These are phyloP conservation scores for Solioccasus polychromus DNA, from an alignment of 768 basidiomycete genomes.

Conservation along the genomic window DNA sequence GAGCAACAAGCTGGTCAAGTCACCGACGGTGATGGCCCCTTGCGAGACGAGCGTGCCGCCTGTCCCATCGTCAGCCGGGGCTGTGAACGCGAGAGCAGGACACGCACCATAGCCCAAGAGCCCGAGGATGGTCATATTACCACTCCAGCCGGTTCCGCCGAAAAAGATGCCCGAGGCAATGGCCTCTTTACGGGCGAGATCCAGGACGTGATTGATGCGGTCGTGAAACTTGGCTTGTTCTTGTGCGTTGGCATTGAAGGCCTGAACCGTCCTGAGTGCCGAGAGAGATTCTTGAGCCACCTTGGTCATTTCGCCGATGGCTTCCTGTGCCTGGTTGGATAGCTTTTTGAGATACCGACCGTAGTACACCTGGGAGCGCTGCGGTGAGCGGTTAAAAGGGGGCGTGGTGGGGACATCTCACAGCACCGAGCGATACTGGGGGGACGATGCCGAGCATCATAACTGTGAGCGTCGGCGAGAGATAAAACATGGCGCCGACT, in stretches of 20 bases:
- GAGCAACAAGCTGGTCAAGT: conserved; percentile 82
- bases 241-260: conserved; percentile 79
- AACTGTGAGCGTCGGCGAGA: conserved; percentile 82
- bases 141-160: conserved; percentile 88
- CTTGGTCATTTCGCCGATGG: conserved; percentile 93
- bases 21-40: conserved; percentile 88
- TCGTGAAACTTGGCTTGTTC: conserved; percentile 78
- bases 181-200: conserved; percentile 81
- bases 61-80: conserved; percentile 27
- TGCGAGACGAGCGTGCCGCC: conserved; percentile 88
- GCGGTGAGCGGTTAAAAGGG: conserved; percentile 9
- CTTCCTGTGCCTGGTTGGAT: conserved; percentile 89
- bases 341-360: conserved; percentile 92
- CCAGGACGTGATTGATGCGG: conserved; percentile 60
- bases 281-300: conserved; percentile 86
- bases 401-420: conserved; percentile 34
- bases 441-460: conserved; percentile 94
- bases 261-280: conserved; percentile 85
- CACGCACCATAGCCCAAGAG: conserved; percentile 84
- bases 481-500: conserved; percentile 95
- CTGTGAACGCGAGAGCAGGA: not conserved
- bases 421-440: conserved; percentile 80
- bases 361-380: conserved; percentile 74
- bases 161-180: conserved; percentile 91
- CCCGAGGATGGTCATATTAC: conserved; percentile 86